Conservation (phyloP, 495 filamentous ascomycete species). For the Penicillium flavigenum region DNA sequence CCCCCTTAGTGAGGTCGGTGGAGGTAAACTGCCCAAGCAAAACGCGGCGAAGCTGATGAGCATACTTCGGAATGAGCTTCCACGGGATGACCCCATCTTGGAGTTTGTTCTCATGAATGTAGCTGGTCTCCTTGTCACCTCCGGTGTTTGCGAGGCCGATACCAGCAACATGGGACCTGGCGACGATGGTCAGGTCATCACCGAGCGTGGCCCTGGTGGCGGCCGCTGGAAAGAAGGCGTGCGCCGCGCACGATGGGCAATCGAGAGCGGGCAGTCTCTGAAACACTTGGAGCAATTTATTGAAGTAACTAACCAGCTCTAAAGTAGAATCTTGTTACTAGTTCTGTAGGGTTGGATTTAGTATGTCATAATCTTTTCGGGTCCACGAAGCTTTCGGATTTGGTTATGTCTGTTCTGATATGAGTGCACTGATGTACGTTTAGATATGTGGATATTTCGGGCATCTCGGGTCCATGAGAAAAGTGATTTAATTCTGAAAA, state of each 20-base stretch:
- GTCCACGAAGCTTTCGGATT: conserved; percentile 1
- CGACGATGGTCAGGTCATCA: conserved; percentile 70
- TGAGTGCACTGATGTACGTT: not conserved
- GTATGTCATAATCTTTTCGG: not conserved
- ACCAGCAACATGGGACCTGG: conserved; percentile 73
- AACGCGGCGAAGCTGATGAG: conserved; percentile 79
- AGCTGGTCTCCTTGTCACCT: conserved; percentile 77
- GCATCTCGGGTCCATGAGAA: not conserved
- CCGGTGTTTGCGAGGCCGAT: conserved; percentile 83
- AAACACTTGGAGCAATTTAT: conserved; percentile 70
- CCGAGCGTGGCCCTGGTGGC: conserved; percentile 76
- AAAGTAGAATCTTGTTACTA: conserved; percentile 8
- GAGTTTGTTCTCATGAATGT: conserved; percentile 95
- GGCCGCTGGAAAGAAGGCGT: conserved; percentile 92
- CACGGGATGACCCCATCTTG: conserved; percentile 75
- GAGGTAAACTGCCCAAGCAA: conserved; percentile 80
- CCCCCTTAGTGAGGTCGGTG: conserved; percentile 70
- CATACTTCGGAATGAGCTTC: conserved; percentile 70
- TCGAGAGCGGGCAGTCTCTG: conserved; percentile 78
- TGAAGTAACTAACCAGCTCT: conserved; percentile 52
- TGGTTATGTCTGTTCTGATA: not conserved
- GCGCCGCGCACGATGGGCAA: conserved; percentile 75
- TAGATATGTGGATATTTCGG: conserved; percentile 1
- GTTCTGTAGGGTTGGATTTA: not conserved
- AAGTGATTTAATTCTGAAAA: not conserved